Evolutionary conservation across 768 basidiomycete genomes (phyloP).

Genomic region (Daedaleopsis sinensis): DNA sequence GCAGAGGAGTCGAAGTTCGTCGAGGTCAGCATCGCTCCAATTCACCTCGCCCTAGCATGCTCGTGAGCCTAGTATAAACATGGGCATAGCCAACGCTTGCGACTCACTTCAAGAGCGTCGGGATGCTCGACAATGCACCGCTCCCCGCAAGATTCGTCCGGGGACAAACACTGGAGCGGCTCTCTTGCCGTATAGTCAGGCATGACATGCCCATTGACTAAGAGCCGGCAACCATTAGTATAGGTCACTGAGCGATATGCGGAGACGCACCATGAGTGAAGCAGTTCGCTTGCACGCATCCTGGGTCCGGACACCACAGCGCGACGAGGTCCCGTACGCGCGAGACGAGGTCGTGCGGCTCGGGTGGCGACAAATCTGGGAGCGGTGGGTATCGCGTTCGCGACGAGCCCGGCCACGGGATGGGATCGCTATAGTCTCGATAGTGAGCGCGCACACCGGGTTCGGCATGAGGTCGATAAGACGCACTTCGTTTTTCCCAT

Average conservation of each 20-base stretch:
- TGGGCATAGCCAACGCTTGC: no score
- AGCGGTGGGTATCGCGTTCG: not conserved
- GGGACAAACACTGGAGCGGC: not conserved
- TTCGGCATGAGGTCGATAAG: not conserved
- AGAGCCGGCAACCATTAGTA: not conserved
- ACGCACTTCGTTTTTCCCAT: constrained; percentile 21
- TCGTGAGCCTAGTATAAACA: no score
- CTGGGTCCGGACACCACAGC: constrained; percentile 28
- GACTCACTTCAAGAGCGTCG: not conserved
- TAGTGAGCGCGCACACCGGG: not conserved
- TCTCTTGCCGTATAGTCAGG: not conserved
- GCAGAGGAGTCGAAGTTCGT: constrained; percentile 43
- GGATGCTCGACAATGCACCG: constrained; percentile 1
- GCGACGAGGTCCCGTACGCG: constrained; percentile 21
- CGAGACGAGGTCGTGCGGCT: constrained; percentile 8
- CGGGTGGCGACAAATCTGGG: constrained; percentile 11
- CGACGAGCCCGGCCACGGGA: constrained; percentile 26
- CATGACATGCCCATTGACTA: not conserved
- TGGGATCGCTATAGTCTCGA: constrained; percentile 34
- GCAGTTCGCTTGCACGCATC: constrained; percentile 28
- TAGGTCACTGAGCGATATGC: not conserved
- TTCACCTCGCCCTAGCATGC: constrained; percentile 6
- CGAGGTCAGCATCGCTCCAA: constrained; percentile 33
- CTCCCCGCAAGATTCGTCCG: not conserved
- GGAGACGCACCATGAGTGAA: constrained; percentile 21